phyloP scores from a whole-genome alignment of 345 rosid species.

The Pistacia atlantica region DNA sequence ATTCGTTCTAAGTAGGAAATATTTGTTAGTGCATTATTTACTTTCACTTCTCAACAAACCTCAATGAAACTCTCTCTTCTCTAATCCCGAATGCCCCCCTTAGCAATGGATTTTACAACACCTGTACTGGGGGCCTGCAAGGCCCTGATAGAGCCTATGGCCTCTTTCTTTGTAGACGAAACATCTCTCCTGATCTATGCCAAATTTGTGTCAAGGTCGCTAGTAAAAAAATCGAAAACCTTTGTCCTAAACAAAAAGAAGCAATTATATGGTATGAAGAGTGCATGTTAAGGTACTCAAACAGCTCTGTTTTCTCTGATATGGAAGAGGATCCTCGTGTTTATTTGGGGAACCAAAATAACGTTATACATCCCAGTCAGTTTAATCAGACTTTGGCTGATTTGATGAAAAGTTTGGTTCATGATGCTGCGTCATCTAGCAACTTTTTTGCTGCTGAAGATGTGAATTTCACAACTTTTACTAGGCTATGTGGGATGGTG shows the following conservation, averaged over 20 bases:
- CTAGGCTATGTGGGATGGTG: too few species aligned
- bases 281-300: constrained; percentile 25
- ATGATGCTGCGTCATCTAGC: constrained; percentile 21
- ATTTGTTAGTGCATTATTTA: too few species aligned
- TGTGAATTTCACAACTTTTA: too few species aligned
- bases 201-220: constrained; percentile 11
- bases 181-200: neutral
- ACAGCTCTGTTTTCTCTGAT: too few species aligned
- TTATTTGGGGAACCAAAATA: constrained; percentile 6
- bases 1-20: too few species aligned
- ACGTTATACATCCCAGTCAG: constrained; percentile 29
- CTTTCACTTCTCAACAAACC: too few species aligned
- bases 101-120: neutral
- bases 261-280: constrained; percentile 38
- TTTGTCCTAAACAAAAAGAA: constrained; percentile 41
- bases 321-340: neutral
- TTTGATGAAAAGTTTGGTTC: constrained; percentile 7
- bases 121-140: constrained; percentile 1
- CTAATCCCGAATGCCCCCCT: too few species aligned
- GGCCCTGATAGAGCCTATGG: constrained; percentile 10
- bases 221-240: constrained; percentile 1
- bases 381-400: neutral
- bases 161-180: constrained; percentile 27
- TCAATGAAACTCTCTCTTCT: too few species aligned
- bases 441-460: constrained; percentile 25